Evolutionary conservation across 352 stramenopile genomes (phyloP), one percentile per base, ranked within the genome.

Genomic region (Globisporangium solare): DNA sequence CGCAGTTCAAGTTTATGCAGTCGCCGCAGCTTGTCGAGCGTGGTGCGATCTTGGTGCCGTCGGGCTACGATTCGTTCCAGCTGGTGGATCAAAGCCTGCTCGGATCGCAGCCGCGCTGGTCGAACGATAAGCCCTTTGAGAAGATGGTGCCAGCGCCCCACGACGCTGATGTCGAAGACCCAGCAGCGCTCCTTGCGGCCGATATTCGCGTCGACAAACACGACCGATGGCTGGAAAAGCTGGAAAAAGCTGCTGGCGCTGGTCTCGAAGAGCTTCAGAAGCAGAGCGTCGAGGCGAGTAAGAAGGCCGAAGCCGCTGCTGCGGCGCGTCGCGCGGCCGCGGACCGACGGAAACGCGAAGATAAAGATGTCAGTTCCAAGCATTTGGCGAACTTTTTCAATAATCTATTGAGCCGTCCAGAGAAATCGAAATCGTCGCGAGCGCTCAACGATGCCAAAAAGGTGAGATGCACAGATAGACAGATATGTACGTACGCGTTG

Each of bases 381-480:
- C 84, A 94, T 56, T 54, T 94, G 59, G 76, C 85, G 31, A 94
- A 91, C 58, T 94, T 94, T 62, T 94, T 94, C 60, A 94, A 94
- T 66, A 92, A 94, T 51, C 51, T 94, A 51, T 67, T 94, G 7
- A 94, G 84, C 63, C 79, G 82, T 22, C 84, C 84, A 6, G 84
- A 94, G 47, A 94, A 94, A 57, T 76, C 83, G 22, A 88, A 83
- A 59, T 88, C 79, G n/a, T 75, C 74, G 56, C 70, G 82, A 10
- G 61, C 82, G 45, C 74, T 67, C 42, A 69, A 75, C 27, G 74
- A 84, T 31, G 42, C 68, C 54, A 92, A 80, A 69, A 89, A 86
- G 77, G 83, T 83, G 42, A 1, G 40, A 51, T 17, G 21, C 31
- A 31, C 45, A 24, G 37, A 51, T 17, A 24, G 37, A 31, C 45